Conservation (phyloP, 108 stramenopile genomes). For the Parietichytrium sp. region DNA sequence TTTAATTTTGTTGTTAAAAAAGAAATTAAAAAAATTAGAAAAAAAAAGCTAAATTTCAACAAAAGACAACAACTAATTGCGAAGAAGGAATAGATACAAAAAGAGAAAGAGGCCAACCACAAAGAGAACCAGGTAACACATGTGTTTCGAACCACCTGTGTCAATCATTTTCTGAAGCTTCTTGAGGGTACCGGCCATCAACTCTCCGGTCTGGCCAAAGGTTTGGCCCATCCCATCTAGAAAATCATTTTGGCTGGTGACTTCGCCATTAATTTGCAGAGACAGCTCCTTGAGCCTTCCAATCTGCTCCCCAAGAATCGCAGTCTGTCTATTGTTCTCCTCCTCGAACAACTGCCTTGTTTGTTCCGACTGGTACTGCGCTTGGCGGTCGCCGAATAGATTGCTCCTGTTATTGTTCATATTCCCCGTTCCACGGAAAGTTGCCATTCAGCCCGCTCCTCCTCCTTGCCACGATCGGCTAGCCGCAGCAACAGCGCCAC, state of each 20-base stretch:
- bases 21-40: too few relatives aligned
- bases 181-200: slow-evolving; percentile 31
- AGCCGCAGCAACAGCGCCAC: too few relatives aligned
- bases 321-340: slow-evolving; percentile 27
- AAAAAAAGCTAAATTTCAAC: too few relatives aligned
- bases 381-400: too few relatives aligned
- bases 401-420: too few relatives aligned
- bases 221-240: slow-evolving; percentile 27
- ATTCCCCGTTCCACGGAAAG: too few relatives aligned
- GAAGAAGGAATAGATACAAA: slow-evolving; percentile 24
- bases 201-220: slow-evolving; percentile 15
- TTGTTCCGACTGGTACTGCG: too few relatives aligned
- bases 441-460: too few relatives aligned
- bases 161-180: slow-evolving; percentile 32
- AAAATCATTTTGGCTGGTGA: slow-evolving; percentile 4
- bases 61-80: too few relatives aligned
- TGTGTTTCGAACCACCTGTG: slow-evolving; percentile 16
- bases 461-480: too few relatives aligned
- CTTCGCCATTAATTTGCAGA: slow-evolving; percentile 10
- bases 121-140: slow-evolving; percentile 13
- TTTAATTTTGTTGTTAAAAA: too few relatives aligned
- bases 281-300: slow-evolving; percentile 4
- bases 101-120: neutral
- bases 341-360: slow-evolving; percentile 12
- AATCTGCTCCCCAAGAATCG: neutral